Base-by-base conservation (phyloP, 2,329 filamentous ascomycete genomes). In the Aureobasidium pullulans region DNA sequence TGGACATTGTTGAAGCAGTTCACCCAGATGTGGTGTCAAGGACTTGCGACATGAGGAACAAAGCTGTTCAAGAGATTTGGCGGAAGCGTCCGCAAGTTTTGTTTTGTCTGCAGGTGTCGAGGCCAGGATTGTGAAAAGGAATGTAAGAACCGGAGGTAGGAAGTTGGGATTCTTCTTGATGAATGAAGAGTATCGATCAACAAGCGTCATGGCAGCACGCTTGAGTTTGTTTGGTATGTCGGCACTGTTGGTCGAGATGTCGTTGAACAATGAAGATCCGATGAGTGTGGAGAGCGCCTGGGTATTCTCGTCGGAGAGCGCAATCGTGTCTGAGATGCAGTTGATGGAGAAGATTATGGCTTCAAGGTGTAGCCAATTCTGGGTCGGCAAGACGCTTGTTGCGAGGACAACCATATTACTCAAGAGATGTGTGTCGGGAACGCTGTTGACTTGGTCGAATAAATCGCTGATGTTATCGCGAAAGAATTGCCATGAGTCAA, bases 391-490 rank as follows among this genome's bases (percentile, higher is more conserved):
- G 10, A 75, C 73, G 29, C 69, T 69, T 15, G 77, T 59, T 13
- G 75, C 71, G 52, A 79, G 72, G 32, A 75, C 67, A 43, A 79
- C 73, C 62, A 82, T 74, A 42, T 76, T 74, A 53, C 75, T 71
- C 7, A 81, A 73, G 63, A 82, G 67, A 13, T 74, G 70, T 10
- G 64, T 64, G 3, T 77, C 76, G 10, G 81, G 68, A n/a, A 77
- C 68, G 3, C 85, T 78, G 65, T 86, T 92, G 2, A 86, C 82
- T 2, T 87, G 84, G 64, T 90, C 84, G 31, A 94, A 77, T 53
- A 94, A 80, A 69, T 95, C 89, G 53, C 83, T 81, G n/a, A 92
- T 85, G 66, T 95, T 90, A 65, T 88, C 85, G 32, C 90, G 81
- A 49, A 89, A 89, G 60, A 88, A 85, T 54, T 80, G 78, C 71